A percentile compares a stretch with the other conserved stretches of the same genome.
Conservation (phyloP, 2,329 filamentous ascomycete genomes). For the Pseudogymnoascus sp. region DNA sequence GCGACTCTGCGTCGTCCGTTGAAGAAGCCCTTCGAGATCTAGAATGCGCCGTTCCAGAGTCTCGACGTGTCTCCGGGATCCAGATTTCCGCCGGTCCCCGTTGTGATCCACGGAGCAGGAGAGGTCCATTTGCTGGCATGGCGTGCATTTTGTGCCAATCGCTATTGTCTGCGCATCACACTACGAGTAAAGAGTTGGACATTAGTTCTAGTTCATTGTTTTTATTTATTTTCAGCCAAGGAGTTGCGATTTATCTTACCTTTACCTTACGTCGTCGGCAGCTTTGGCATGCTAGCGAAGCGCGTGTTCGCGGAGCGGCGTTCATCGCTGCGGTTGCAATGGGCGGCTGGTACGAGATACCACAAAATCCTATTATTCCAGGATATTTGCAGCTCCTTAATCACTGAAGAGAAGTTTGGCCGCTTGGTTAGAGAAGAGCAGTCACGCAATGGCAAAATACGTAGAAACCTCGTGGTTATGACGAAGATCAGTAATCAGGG, state of each 20-base stretch:
- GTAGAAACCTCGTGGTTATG: not conserved
- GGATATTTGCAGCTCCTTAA: not conserved
- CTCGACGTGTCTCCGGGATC: not conserved
- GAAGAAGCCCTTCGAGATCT: not conserved
- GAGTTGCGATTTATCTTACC: not conserved
- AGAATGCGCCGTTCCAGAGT: not conserved
- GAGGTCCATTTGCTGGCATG: not conserved
- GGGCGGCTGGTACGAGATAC: not conserved
- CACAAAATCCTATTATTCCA: not conserved
- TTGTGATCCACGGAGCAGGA: not conserved
- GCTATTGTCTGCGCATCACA: not conserved
- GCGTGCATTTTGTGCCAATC: not conserved
- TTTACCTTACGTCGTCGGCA: not conserved
- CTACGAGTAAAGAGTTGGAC: not conserved
- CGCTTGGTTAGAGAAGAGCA: not conserved
- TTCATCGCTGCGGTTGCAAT: not conserved
- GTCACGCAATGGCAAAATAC: not conserved
- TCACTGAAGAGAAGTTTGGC: not conserved
- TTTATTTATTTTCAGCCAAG: not conserved
- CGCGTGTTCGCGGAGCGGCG: not conserved
- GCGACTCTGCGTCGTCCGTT: not conserved
- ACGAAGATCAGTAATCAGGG: not conserved
- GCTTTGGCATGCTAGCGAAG: not conserved
- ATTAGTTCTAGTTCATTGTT: not conserved
- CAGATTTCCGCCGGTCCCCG: not conserved